These are phyloP conservation scores for Aureobasidium subglaciale DNA, from an alignment of 2,329 filamentous ascomycete species.

Conservation along the genomic window DNA sequence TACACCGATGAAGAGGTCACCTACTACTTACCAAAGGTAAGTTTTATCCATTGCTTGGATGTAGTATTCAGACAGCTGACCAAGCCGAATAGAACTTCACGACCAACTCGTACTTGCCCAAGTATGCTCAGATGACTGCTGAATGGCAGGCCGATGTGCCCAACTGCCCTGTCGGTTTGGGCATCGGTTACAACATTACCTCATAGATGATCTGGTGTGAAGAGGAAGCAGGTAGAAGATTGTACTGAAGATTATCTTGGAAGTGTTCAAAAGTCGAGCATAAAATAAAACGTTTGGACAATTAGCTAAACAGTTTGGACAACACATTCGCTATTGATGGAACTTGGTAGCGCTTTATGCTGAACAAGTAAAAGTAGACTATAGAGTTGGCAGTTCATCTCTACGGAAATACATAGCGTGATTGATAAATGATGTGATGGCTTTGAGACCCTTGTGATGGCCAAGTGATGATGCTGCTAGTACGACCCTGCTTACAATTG, in stretches of 20 bases:
- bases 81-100: conserved; percentile 27
- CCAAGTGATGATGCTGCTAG: too few species aligned
- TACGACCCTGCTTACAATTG: too few species aligned
- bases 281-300: too few species aligned
- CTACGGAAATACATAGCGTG: too few species aligned
- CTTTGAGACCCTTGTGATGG: too few species aligned
- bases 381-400: too few species aligned
- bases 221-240: background rate
- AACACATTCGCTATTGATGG: too few species aligned
- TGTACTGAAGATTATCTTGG: background rate
- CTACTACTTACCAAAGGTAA: conserved; percentile 31
- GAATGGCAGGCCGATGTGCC: conserved; percentile 35
- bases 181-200: conserved; percentile 19
- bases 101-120: conserved; percentile 35
- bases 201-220: background rate
- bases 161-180: conserved; percentile 32
- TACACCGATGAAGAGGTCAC: conserved; percentile 27
- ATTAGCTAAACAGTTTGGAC: too few species aligned
- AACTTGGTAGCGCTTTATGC: too few species aligned
- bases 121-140: conserved; percentile 31
- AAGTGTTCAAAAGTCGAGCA: too few species aligned
- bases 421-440: too few species aligned
- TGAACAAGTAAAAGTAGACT: too few species aligned
- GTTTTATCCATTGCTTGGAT: background rate
- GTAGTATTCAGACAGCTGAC: background rate